Percentiles rank a stretch among this genome's conserved stretches.
phyloP scores from a whole-genome alignment of 768 basidiomycete species.

The Lentinula raphanica region DNA sequence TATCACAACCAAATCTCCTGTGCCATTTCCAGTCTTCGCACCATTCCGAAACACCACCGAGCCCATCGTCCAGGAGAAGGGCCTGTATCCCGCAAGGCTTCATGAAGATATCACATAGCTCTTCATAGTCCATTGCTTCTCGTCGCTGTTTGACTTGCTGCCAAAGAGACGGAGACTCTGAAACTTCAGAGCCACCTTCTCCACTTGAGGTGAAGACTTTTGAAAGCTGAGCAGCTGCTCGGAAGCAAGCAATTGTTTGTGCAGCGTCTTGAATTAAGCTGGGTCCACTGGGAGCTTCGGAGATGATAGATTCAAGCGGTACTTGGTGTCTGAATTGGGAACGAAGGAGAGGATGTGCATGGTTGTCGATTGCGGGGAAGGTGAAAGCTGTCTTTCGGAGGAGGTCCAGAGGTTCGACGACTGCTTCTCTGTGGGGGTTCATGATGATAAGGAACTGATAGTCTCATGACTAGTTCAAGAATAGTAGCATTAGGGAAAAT shows the following conservation, averaged over 20 bases:
- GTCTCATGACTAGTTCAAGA: slow-evolving; percentile 78
- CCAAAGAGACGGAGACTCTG: slow-evolving; percentile 43
- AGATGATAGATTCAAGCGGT: slow-evolving; percentile 60
- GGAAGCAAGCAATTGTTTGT: slow-evolving; percentile 53
- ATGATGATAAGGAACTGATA: slow-evolving; percentile 43
- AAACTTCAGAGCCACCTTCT: slow-evolving; percentile 15
- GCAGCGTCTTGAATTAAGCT: slow-evolving; percentile 46
- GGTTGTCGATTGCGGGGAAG: slow-evolving; percentile 71
- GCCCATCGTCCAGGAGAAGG: slow-evolving; percentile 70
- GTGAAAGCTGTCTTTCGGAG: slow-evolving; percentile 9
- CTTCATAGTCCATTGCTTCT: slow-evolving; percentile 39
- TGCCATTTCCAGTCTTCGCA: slow-evolving; percentile 58
- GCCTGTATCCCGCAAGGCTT: slow-evolving; percentile 54
- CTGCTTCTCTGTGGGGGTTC: not conserved
- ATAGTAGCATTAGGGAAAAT: slow-evolving; percentile 13
- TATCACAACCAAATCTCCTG: slow-evolving; percentile 48
- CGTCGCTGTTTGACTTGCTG: slow-evolving; percentile 50
- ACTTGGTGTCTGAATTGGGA: slow-evolving; percentile 37
- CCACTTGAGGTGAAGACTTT: slow-evolving; percentile 47
- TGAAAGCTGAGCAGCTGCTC: slow-evolving; percentile 52
- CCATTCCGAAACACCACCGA: slow-evolving; percentile 42
- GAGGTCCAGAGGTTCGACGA: slow-evolving; percentile 5
- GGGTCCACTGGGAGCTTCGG: slow-evolving; percentile 50
- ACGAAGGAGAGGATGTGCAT: slow-evolving; percentile 67
- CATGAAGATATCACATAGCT: slow-evolving; percentile 55